These are phyloP conservation scores for Telfairia occidentalis DNA, from an alignment of 331 rosid genomes.

Conservation along the genomic window DNA sequence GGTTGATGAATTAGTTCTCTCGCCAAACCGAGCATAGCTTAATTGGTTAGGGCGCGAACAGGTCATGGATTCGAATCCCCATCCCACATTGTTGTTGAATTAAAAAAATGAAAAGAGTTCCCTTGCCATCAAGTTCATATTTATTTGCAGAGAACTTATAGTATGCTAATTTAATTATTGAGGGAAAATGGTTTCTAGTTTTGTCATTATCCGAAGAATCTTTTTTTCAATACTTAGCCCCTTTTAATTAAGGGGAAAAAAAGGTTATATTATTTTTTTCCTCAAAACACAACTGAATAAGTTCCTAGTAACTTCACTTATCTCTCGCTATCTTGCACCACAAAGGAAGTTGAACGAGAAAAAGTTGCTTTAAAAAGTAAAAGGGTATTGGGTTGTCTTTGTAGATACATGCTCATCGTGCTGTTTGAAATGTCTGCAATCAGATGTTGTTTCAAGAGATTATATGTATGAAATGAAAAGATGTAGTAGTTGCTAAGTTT, in stretches of 20 bases:
- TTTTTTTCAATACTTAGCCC: neutral
- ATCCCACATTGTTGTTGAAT: too few species aligned
- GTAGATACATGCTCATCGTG: neutral
- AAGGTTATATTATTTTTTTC: neutral
- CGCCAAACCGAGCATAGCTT: too few species aligned
- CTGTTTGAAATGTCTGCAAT: neutral
- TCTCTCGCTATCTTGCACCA: neutral
- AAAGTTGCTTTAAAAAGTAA: neutral
- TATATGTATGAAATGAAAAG: neutral
- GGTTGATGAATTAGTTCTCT: neutral
- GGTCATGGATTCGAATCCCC: too few species aligned
- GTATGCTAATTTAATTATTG: neutral
- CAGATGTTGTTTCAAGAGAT: neutral
- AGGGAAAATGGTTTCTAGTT: neutral
- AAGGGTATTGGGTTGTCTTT: neutral
- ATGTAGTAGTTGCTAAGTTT: neutral
- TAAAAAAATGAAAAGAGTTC: too few species aligned
- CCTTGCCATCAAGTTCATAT: neutral
- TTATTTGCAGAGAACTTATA: neutral
- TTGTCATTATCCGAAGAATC: neutral
- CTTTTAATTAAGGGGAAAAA: neutral
- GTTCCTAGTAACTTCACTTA: neutral
- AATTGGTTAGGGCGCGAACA: too few species aligned
- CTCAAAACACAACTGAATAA: neutral
- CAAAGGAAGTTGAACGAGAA: neutral